Evolutionary conservation across 2,329 filamentous ascomycete species (phyloP).

Genomic region (Penicillium nordicum): DNA sequence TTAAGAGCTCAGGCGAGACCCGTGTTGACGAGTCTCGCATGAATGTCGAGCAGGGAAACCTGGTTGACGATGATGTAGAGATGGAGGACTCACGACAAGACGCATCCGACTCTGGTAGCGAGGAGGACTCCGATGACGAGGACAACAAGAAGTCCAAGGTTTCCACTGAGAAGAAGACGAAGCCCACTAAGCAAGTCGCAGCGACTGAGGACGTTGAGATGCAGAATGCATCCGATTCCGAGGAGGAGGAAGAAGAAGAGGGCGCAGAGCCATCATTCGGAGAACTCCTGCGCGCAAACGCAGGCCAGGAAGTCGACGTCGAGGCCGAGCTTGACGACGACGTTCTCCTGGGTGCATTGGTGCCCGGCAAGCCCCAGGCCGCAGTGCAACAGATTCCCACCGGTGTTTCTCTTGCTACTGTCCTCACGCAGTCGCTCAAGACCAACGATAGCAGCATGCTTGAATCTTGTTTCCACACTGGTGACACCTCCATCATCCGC

Average conservation of each 20-base stretch:
- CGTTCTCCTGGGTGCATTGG: slow-evolving; percentile 43
- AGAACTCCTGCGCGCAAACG: slow-evolving; percentile 70
- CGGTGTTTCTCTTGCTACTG: slow-evolving; percentile 79
- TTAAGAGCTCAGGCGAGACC: slow-evolving; percentile 49
- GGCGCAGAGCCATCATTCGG: slow-evolving; percentile 71
- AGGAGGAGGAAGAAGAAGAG: slow-evolving; percentile 37
- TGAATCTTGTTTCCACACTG: slow-evolving; percentile 84
- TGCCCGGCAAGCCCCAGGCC: slow-evolving; percentile 45
- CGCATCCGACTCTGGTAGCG: slow-evolving; percentile 26
- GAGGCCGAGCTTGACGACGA: slow-evolving; percentile 48
- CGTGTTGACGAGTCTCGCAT: slow-evolving; percentile 58
- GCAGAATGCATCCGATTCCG: slow-evolving; percentile 34
- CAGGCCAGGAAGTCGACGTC: slow-evolving; percentile 73
- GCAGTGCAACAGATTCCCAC: slow-evolving; percentile 59
- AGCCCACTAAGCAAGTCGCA: slow-evolving; percentile 19
- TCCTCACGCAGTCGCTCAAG: slow-evolving; percentile 87
- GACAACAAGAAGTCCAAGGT: slow-evolving; percentile 16
- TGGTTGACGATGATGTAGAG: slow-evolving; percentile 43
- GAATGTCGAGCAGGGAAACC: slow-evolving; percentile 50
- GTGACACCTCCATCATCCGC: slow-evolving; percentile 72
- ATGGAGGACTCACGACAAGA: slow-evolving; percentile 33
- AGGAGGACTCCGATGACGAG: slow-evolving; percentile 28
- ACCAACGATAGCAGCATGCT: slow-evolving; percentile 88
- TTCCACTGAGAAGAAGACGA: slow-evolving; percentile 21
- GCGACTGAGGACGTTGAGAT: slow-evolving; percentile 41